Base-by-base conservation (phyloP, 2,329 filamentous ascomycete genomes). In the Aspergillus ochraceus region DNA sequence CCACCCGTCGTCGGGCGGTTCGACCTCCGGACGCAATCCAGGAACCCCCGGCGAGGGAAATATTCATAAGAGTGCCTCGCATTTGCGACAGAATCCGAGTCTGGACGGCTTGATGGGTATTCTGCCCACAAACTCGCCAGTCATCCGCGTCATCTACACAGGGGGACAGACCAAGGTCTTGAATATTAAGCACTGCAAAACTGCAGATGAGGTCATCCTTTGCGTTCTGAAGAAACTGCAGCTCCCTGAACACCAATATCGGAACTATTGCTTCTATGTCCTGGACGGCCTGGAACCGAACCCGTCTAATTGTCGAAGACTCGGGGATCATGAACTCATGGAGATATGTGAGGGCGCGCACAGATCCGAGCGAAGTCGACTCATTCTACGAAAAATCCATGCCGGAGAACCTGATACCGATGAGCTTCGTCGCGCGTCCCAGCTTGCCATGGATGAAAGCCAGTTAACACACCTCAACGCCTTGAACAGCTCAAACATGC, bases 211-310 rank as follows among this genome's bases (percentile, higher is more conserved):
- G 66, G 91, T 98, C 55, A 94, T 97, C 81, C 85, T 92, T 50
- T 90, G 91, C 61, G 96, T 95, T 0, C 79, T 98, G 49, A 87
- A 90, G 66, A 98, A 98, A 75, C 91, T 97, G 64, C 88, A 88
- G 46, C 84, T 97, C 30, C 90, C 92, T 22, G 92, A 97, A 71
- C 91, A 94, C 63, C 92, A 97, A 70, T 90, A 95, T 73, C 87
- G 92, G 69, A 97, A 96, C 71, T 98, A 97, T 78, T 97, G 93
- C 80, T 98, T 99, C 79, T 98, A 95, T 82, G 89, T 97, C 1
- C 82, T 98, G 60, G 89, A 91, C 66, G 94, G 93, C 54, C 81
- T 92, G 45, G 92, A 97, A 52, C 88, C 93, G 1, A 89, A 95
- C 66, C 89, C 92, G 30, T 85, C 84, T 53, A 88, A 92, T 71